Base-by-base conservation (phyloP, 208 protist species). In the Phytomonas sp. region DNA sequence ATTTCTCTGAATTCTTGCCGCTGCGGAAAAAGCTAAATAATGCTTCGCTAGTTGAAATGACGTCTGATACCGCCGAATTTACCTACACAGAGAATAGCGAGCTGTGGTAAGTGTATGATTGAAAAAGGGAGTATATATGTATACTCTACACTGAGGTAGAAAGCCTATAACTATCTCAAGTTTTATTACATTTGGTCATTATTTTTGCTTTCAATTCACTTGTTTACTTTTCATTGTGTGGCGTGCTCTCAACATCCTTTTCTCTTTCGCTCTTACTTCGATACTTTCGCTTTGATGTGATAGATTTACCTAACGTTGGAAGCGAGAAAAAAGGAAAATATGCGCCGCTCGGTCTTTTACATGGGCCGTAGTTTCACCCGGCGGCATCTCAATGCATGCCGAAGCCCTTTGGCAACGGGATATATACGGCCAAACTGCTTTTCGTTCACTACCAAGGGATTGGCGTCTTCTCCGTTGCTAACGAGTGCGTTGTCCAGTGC, bases 341-440 rank as follows among this genome's bases (percentile, higher is more conserved):
- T 96, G 91, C 86, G 87, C 9, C 83, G 87, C 29, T 79, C 77
- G 36, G 72, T 89, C 6, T 91, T 89, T 53, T 96, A 92, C 71
- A 96, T 96, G 91, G 91, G 91, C 7, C 84, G 81, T 30, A 66
- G 64, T 68, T 86, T 91, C 67, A 94, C 88, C 20, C 82, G 73
- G 80, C 88, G 88, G 0, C 91, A 96, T 77, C 70, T 96, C 40
- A 96, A 94, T 62, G 78, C 84, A 0, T 81, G 73, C 28, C 82
- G 75, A 69, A 96, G 91, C 72, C 88, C 91, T 0, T 75, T 96
- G 34, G 56, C 80, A 29, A 91, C 84, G 3, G 91, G 91, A 40
- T 96, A 82, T 65, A 83, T 96, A 11, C 84, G 91, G 0, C 83
- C 88, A 6, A 89, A 81, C 43, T 30, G 76, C 8, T 78, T 87